Evolutionary conservation across 1,139 yeast genomes (phyloP), one percentile per base, ranked within the genome.

Genomic region (Pichia sp.): DNA sequence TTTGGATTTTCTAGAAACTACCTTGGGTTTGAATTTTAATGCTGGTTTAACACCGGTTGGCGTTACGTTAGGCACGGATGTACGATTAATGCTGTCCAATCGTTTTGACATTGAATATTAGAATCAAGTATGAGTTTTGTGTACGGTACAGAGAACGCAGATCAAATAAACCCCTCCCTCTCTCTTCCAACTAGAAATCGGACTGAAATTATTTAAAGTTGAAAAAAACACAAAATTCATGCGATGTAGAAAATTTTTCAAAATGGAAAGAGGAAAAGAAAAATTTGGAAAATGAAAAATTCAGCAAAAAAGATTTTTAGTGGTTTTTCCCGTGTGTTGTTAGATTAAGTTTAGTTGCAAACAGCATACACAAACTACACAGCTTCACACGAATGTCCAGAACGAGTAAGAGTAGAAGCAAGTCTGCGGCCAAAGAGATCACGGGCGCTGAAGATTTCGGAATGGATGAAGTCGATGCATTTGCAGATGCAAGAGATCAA

Each of bases 11-110:
- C 96, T 69, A 2, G 85, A 86, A 31, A 87, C 95, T 2, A 70
- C 80, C 59, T 87, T 87, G 1, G 96, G 96, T 56, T 80, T 76
- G 62, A 87, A 87, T 60, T 81, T 79, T 40, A 75, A 67, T 0
- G 57, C 45, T 18, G 78, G 76, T 53, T 74, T 78, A 6, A 37
- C 46, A 5, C 54, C 36, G 6, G 45, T 33, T 15, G 40, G 24
- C 1, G 40, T 22, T 14, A 36, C 39, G 6, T 35, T 11, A 4
- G 51, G 35, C 8, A 47, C 37, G 1, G 53, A 37, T 4, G 60
- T 53, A n/a, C 66, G 55, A 0, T 66, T 60, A 9, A 66, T 53
- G 1, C 69, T 65, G 46, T 65, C 69, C 45, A 65, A 49, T 44
- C 65, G 47, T 42, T 55, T 54, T 23, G 49, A 46, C 48, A 46